Base-by-base conservation (phyloP, 2,329 filamentous ascomycete species). In the Talaromyces sp. region DNA sequence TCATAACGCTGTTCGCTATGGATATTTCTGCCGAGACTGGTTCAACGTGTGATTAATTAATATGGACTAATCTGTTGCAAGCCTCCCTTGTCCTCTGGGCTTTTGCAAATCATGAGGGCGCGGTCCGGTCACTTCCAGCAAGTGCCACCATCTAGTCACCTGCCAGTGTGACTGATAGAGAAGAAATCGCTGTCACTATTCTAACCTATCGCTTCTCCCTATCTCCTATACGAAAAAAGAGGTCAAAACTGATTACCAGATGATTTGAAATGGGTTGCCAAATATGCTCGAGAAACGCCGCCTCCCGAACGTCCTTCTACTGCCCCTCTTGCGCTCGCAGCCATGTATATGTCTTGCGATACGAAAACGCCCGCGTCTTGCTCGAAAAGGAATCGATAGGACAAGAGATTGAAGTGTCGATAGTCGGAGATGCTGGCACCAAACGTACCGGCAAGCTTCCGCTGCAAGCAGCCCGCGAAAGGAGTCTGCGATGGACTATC, bases 291-390 rank as follows among this genome's bases (percentile, higher is more conserved):
- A 74, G 77, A 77, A 79, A 72, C 79, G 83, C 68, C 72, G 77
- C 68, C 78, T 73, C 80, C 83, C 82, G 79, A 68, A 74, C 86
- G 58, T 85, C 85, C 12, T 88, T 90, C 67, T 79, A 89, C 67
- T 92, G 89, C 71, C 78, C 83, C 27, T 83, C 88, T 54, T 89
- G 91, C 75, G 87, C 86, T 53, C 83, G 88, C 56, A 91, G 88
- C 67, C 77, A 78, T 56, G 79, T 91, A 31, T 91, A 91, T 71
- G 82, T 85, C 38, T 75, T 80, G 26, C 86, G 88, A 53, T 71
- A 91, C 62, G 82, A 85, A 62, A 80, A 84, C 65, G 81, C 85
- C 57, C 79, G 78, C 60, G 73, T 83, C 35, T 77, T 90, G 56
- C 76, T 91, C 11, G 84, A 89, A 68, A 88, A 83, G 65, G 87